Conservation (phyloP, 306 rosid genomes). For the Vigna nakashimae region DNA sequence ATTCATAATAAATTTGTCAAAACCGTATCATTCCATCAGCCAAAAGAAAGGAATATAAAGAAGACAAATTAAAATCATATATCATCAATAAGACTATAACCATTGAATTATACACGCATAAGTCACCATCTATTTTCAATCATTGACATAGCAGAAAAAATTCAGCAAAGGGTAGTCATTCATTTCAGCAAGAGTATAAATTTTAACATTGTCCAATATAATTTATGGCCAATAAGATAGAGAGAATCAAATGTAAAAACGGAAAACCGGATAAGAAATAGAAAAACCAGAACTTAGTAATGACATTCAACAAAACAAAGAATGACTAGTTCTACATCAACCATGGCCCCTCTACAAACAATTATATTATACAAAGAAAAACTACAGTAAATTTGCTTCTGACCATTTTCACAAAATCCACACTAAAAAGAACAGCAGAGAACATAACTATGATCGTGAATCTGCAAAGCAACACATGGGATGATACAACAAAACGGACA, state of each 20-base stretch:
- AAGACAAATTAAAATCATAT: neutral
- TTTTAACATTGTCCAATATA: conserved; percentile 2
- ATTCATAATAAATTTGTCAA: conserved; percentile 46
- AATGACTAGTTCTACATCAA: conserved; percentile 10
- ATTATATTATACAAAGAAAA: conserved; percentile 2
- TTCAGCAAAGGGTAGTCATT: neutral
- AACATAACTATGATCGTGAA: conserved; percentile 5
- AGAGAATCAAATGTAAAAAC: neutral
- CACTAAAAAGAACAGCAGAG: conserved; percentile 27
- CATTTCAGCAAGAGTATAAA: neutral
- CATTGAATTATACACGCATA: neutral
- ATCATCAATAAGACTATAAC: neutral
- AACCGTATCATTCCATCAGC: conserved; percentile 25
- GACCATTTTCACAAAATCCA: neutral
- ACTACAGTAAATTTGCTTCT: neutral
- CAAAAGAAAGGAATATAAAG: conserved; percentile 19
- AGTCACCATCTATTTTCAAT: conserved; percentile 19
- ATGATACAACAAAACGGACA: conserved; percentile 10
- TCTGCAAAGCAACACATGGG: conserved; percentile 25
- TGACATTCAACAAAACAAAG: conserved; percentile 21
- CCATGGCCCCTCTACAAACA: conserved; percentile 2
- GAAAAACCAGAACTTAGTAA: conserved; percentile 1
- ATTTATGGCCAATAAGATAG: neutral
- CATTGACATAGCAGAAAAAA: conserved; percentile 16
- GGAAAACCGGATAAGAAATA: neutral